Evolutionary conservation across 495 filamentous ascomycete genomes (phyloP).

Genomic region (Opeltia flavorubescens): DNA sequence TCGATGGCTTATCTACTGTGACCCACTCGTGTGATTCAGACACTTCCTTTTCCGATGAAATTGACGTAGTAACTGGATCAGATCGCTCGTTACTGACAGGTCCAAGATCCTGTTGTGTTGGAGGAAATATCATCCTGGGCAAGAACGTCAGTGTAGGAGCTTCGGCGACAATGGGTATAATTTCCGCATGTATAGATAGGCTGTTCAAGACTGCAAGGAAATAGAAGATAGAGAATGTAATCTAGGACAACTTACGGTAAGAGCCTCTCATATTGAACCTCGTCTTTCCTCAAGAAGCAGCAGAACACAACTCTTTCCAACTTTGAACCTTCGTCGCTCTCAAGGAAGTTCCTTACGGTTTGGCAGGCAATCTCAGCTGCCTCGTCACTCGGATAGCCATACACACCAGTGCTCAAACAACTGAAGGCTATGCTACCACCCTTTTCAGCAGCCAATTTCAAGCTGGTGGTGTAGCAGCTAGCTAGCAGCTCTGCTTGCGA

Average conservation of each 20-base stretch:
- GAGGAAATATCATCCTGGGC: neutral
- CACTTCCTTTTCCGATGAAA: neutral
- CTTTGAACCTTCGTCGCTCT: constrained; percentile 31
- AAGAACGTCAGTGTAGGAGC: neutral
- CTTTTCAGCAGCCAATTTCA: constrained; percentile 56
- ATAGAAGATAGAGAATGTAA: neutral
- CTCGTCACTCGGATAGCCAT: constrained; percentile 65
- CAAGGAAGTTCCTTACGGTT: constrained; percentile 56
- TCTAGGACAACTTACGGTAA: constrained; percentile 50
- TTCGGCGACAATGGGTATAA: too few species aligned
- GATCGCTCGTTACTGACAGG: neutral
- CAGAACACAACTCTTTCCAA: constrained; percentile 70
- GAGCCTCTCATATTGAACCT: constrained; percentile 47
- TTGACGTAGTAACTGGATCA: neutral
- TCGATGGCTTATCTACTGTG: neutral
- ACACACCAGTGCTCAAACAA: constrained; percentile 74
- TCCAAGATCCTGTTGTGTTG: neutral
- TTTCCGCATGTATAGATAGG: too few species aligned
- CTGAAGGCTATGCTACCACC: constrained; percentile 64
- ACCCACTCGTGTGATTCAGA: too few species aligned
- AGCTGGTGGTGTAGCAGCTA: constrained; percentile 59
- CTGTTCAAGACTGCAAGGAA: too few species aligned
- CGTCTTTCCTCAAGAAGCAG: constrained; percentile 66
- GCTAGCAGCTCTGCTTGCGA: constrained; percentile 37
- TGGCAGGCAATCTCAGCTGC: constrained; percentile 56